A percentile compares a stretch with the other conserved stretches of the same genome.
Conservation (phyloP, 768 basidiomycete species). For the Podaxis sp. region DNA sequence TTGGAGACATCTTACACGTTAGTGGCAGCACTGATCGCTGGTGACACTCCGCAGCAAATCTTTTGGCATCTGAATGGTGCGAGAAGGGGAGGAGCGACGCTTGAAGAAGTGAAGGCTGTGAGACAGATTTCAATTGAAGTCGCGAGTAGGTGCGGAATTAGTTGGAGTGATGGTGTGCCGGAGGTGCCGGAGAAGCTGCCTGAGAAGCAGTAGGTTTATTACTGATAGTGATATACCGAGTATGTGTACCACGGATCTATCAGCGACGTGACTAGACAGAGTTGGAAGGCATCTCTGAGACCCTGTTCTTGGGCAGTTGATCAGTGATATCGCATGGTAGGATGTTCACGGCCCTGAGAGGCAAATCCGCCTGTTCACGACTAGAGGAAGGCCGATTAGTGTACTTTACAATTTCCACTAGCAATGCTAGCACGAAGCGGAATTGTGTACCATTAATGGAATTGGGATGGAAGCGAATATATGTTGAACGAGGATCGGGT, state of each 20-base stretch:
- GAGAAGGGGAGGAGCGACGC: constrained; percentile 49
- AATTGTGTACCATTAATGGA: too few relatives aligned
- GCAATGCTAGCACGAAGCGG: neutral
- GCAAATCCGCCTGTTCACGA: neutral
- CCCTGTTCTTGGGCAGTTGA: neutral
- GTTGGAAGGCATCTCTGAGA: too few relatives aligned
- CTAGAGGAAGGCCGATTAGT: neutral
- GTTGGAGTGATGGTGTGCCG: constrained; percentile 54
- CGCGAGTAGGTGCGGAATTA: constrained; percentile 43
- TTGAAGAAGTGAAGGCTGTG: constrained; percentile 51
- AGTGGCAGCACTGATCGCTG: constrained; percentile 60
- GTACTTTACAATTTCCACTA: neutral
- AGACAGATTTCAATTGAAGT: constrained; percentile 54
- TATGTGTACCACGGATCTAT: neutral
- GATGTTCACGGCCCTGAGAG: too few relatives aligned
- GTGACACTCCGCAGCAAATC: constrained; percentile 61
- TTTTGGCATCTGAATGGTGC: constrained; percentile 66
- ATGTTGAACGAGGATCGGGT: too few relatives aligned
- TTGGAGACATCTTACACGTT: constrained; percentile 60
- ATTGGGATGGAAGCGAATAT: too few relatives aligned
- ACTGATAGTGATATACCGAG: neutral
- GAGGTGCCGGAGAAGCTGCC: constrained; percentile 28
- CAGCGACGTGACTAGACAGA: too few relatives aligned
- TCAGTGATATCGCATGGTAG: too few relatives aligned
- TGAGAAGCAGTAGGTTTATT: neutral